These are phyloP conservation scores for Lactarius akahatsu DNA, from an alignment of 768 basidiomycete genomes.

Conservation along the genomic window DNA sequence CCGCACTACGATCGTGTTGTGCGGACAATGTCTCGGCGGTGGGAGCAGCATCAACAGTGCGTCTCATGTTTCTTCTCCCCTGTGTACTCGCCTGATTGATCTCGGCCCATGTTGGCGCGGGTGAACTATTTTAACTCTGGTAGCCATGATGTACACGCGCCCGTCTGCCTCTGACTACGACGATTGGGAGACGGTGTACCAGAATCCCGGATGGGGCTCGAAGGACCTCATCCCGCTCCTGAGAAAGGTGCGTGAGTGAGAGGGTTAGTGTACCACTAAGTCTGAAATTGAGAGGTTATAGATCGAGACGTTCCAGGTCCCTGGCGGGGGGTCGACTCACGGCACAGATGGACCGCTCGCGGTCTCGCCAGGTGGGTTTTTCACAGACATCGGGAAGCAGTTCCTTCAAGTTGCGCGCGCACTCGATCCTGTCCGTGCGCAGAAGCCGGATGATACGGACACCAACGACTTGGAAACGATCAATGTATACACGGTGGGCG, in stretches of 20 bases:
- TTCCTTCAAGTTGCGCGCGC: slow-evolving; percentile 33
- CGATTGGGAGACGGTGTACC: slow-evolving; percentile 33
- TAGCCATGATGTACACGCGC: slow-evolving; percentile 53
- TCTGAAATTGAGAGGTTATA: slow-evolving; percentile 17
- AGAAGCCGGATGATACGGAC: slow-evolving; percentile 23
- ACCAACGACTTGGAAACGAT: slow-evolving; percentile 31
- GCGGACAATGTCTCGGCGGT: slow-evolving; percentile 56
- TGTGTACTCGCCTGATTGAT: background rate
- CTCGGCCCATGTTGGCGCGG: background rate
- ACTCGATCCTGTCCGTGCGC: slow-evolving; percentile 29
- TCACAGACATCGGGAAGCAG: slow-evolving; percentile 32
- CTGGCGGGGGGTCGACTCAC: slow-evolving; percentile 38
- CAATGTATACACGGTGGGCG: slow-evolving; percentile 29
- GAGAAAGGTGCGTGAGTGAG: slow-evolving; percentile 45
- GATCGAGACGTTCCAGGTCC: slow-evolving; percentile 42
- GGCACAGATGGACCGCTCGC: slow-evolving; percentile 49
- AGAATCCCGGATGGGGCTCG: slow-evolving; percentile 62
- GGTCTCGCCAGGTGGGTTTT: slow-evolving; percentile 34
- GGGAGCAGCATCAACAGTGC: slow-evolving; percentile 61
- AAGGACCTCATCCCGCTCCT: slow-evolving; percentile 55
- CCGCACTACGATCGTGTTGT: slow-evolving; percentile 44
- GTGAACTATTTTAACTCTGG: background rate
- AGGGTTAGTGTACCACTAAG: background rate
- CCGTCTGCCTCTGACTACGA: slow-evolving; percentile 63
- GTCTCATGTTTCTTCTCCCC: slow-evolving; percentile 5